Conservation (phyloP, 139 green algal species). For the Chlorella vulgaris region DNA sequence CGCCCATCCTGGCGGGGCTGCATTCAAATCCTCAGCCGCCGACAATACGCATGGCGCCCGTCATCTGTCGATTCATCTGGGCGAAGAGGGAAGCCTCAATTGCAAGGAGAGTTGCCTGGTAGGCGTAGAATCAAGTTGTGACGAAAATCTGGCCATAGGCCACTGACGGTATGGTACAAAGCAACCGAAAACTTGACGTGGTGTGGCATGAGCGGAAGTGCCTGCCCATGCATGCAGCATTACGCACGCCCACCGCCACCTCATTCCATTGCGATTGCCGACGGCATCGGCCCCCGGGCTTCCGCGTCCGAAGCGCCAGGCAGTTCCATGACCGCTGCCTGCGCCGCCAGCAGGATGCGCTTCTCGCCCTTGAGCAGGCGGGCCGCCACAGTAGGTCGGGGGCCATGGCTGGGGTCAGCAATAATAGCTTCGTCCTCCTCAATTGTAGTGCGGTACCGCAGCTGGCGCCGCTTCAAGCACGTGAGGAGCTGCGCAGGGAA, state of each 20-base stretch:
- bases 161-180: too few species aligned
- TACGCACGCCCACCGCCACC: not conserved
- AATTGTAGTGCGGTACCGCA: conserved; percentile 58
- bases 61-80: too few species aligned
- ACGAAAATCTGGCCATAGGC: too few species aligned
- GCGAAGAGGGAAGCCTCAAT: too few species aligned
- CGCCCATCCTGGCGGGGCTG: too few species aligned
- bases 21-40: too few species aligned
- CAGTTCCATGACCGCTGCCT: conserved; percentile 16
- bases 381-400: conserved; percentile 69
- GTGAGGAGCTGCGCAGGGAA: not conserved
- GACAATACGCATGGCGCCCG: too few species aligned
- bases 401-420: conserved; percentile 46
- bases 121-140: too few species aligned
- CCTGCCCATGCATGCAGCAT: not conserved
- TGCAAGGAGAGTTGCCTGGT: too few species aligned
- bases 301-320: conserved; percentile 26
- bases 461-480: conserved; percentile 28
- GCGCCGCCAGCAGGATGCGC: conserved; percentile 48
- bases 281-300: not conserved
- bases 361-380: conserved; percentile 74
- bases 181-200: too few species aligned
- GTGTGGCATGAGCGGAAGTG: too few species aligned
- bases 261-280: conserved; percentile 18
- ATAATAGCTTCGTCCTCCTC: conserved; percentile 73